These are phyloP conservation scores for Bacterosira constricta DNA, from an alignment of 108 stramenopile species.

Conservation along the genomic window DNA sequence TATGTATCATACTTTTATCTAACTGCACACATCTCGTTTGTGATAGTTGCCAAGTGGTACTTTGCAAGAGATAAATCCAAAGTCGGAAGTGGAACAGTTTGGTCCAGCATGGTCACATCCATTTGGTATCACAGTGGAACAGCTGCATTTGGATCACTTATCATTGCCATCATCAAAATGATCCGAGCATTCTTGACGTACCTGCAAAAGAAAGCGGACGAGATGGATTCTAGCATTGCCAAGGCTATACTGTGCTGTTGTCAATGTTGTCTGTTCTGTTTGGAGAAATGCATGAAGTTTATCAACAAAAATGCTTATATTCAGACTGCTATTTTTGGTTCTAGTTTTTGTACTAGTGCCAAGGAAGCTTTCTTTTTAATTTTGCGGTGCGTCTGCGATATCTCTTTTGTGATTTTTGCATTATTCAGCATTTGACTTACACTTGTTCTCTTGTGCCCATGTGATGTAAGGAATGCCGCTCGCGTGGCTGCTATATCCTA, in stretches of 20 bases:
- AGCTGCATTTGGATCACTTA: constrained; percentile 92
- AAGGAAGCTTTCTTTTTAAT: constrained; percentile 85
- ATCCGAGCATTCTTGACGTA: constrained; percentile 87
- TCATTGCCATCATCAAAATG: constrained; percentile 91
- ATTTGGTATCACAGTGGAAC: constrained; percentile 90
- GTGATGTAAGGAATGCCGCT: constrained; percentile 52
- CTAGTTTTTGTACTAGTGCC: constrained; percentile 80
- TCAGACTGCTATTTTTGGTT: constrained; percentile 90
- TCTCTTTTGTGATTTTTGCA: background rate
- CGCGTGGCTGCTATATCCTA: constrained; percentile 67
- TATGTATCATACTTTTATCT: no score
- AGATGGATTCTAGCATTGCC: constrained; percentile 73
- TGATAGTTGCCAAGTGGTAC: constrained; percentile 72
- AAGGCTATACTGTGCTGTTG: constrained; percentile 81
- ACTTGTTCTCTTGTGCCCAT: background rate
- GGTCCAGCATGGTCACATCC: constrained; percentile 55
- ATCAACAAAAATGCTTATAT: constrained; percentile 94
- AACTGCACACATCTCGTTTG: no score
- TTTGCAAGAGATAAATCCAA: constrained; percentile 78
- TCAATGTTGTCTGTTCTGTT: constrained; percentile 88
- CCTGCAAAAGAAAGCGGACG: constrained; percentile 84
- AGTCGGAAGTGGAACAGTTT: constrained; percentile 74
- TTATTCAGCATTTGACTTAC: background rate
- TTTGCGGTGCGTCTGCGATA: constrained; percentile 45
- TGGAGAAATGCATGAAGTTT: constrained; percentile 87